Conservation (phyloP, 2,329 filamentous ascomycete genomes). For the Diplodia sapinea region DNA sequence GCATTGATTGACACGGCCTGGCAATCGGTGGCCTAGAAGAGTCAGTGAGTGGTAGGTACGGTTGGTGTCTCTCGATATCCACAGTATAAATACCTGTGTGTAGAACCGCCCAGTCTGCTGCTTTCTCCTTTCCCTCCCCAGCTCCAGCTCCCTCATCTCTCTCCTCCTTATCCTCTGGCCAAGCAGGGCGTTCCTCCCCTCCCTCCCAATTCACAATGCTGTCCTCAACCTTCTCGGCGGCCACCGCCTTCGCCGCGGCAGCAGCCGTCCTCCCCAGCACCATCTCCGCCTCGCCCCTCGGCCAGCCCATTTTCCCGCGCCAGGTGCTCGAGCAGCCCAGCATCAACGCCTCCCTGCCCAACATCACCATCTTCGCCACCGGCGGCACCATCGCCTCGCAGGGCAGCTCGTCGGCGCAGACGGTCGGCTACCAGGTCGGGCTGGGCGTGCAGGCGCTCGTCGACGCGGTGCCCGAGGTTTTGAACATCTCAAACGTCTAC, state of each 20-base stretch:
- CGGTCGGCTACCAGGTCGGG: conserved; percentile 60
- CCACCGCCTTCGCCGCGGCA: neutral
- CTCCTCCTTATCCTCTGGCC: neutral
- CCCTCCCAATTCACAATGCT: neutral
- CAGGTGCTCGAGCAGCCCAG: conserved; percentile 36
- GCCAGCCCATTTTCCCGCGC: conserved; percentile 7
- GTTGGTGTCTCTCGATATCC: neutral
- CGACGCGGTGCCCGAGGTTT: conserved; percentile 61
- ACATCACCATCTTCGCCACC: conserved; percentile 63
- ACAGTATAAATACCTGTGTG: neutral
- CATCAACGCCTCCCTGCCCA: conserved; percentile 57
- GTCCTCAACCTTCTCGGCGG: conserved; percentile 6
- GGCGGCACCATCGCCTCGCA: conserved; percentile 66
- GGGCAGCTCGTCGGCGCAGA: conserved; percentile 57
- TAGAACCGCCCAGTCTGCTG: neutral
- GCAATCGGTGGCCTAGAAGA: neutral
- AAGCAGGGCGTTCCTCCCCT: neutral
- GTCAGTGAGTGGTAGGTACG: conserved; percentile 1
- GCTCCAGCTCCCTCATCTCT: neutral
- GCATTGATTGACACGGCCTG: conserved; percentile 8
- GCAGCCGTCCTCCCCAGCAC: conserved; percentile 1
- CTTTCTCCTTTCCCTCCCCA: conserved; percentile 4
- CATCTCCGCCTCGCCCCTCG: neutral
- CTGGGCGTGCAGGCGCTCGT: conserved; percentile 60
- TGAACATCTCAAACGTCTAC: conserved; percentile 60